Percentiles rank a stretch among this genome's conserved stretches.
Evolutionary conservation across 2,329 filamentous ascomycete species (phyloP).

Genomic region (Fusarium brachygibbosum): DNA sequence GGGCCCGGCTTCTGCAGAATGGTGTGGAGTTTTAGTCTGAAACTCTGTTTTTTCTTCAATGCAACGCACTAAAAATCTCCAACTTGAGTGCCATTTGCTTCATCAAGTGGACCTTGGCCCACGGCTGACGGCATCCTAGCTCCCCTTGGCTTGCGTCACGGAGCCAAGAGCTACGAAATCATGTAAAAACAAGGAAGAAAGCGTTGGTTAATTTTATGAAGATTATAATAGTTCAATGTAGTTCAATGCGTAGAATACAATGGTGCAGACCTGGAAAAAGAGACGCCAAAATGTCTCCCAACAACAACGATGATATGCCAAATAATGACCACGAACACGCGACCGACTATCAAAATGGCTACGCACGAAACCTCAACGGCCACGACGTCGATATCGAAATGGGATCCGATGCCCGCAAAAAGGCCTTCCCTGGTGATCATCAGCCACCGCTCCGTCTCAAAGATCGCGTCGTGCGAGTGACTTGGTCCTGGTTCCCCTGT

Average conservation of each 20-base stretch:
- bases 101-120: constrained; percentile 8
- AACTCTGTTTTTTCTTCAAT: not conserved
- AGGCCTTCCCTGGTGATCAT: not conserved
- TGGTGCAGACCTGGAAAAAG: not conserved
- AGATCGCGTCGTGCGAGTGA: constrained; percentile 21
- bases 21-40: constrained; percentile 5
- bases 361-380: not conserved
- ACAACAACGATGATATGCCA: not conserved
- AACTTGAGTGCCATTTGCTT: not conserved
- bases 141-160: constrained; percentile 22
- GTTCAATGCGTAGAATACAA: no score
- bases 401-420: not conserved
- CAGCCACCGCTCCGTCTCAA: constrained; percentile 7
- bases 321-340: not conserved
- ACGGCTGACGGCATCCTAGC: constrained; percentile 7
- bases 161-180: not conserved
- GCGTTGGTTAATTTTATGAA: not conserved
- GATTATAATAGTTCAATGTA: not conserved
- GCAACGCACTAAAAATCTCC: no score
- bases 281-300: not conserved
- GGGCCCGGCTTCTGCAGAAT: not conserved
- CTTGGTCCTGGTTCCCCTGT: constrained; percentile 27
- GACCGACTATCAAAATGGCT: not conserved
- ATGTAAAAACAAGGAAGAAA: constrained; percentile 4
- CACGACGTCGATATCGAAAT: not conserved